Conservation (phyloP, 139 green algal genomes). For the Picochlorum sp. region DNA sequence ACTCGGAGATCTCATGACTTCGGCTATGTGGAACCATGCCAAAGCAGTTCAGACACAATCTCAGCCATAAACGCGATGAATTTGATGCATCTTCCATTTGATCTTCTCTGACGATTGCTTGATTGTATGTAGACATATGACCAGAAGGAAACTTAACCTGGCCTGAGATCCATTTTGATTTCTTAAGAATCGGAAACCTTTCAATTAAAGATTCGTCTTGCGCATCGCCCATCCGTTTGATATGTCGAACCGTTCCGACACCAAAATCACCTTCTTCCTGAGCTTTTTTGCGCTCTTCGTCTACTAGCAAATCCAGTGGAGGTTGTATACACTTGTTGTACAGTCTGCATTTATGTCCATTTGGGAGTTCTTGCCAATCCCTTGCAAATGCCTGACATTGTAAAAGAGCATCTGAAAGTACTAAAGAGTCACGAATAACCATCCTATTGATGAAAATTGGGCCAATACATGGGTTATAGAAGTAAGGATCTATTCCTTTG, state of each 20-base stretch:
- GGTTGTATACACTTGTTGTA: constrained; percentile 22
- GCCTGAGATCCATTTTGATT: no score
- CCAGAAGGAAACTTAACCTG: no score
- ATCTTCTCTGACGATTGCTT: neutral
- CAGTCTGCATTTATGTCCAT: constrained; percentile 37
- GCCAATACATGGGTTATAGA: no score
- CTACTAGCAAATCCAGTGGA: constrained; percentile 27
- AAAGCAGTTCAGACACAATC: neutral
- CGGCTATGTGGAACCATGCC: neutral
- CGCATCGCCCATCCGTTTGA: constrained; percentile 5
- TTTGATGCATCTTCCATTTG: neutral
- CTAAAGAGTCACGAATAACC: neutral
- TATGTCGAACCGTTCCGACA: constrained; percentile 39
- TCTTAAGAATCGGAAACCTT: no score
- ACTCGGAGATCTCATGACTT: neutral
- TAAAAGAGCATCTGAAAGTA: constrained; percentile 33
- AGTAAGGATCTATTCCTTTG: no score
- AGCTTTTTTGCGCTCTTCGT: constrained; percentile 34
- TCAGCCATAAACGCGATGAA: no score
- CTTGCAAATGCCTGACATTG: constrained; percentile 45
- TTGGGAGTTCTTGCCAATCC: constrained; percentile 62
- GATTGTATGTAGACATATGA: neutral
- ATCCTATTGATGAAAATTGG: constrained; percentile 20
- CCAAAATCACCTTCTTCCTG: constrained; percentile 42
- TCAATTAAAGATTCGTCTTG: no score